Conservation (phyloP, 768 basidiomycete species). For the Omphalotus guepiniiformis region DNA sequence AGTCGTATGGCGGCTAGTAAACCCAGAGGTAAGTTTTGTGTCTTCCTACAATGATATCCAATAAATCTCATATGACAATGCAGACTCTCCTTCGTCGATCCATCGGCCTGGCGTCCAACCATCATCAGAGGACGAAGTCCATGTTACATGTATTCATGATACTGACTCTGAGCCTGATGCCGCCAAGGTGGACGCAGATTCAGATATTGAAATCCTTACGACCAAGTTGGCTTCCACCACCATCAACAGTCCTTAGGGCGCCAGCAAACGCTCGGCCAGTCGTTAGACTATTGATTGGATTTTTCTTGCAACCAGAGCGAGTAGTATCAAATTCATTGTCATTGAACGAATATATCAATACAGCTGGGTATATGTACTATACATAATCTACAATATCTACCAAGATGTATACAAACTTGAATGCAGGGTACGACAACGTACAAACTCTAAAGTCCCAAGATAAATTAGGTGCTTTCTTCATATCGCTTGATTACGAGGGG, state of each 20-base stretch:
- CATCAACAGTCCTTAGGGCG: constrained; percentile 6
- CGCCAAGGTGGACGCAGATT: constrained; percentile 22
- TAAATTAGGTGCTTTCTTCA: neutral
- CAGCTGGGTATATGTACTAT: too few species aligned
- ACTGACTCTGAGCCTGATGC: constrained; percentile 9
- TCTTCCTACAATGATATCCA: neutral
- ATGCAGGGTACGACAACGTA: neutral
- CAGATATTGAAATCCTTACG: constrained; percentile 28
- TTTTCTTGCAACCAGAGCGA: too few species aligned
- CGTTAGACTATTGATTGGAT: too few species aligned
- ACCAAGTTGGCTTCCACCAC: constrained; percentile 21
- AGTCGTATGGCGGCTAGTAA: constrained; percentile 42
- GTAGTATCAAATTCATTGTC: too few species aligned
- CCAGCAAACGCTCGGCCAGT: too few species aligned
- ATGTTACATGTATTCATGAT: constrained; percentile 10
- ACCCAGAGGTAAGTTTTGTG: constrained; percentile 36
- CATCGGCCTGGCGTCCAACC: neutral
- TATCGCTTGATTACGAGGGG: constrained; percentile 30
- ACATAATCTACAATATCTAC: neutral
- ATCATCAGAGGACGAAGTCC: neutral
- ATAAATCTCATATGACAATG: neutral
- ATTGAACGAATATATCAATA: too few species aligned
- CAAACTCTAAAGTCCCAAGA: neutral
- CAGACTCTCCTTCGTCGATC: neutral
- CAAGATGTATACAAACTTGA: neutral